Evolutionary conservation across 1,284 basidiomycete species (phyloP), one percentile per base, ranked within the genome.

Genomic region (Mycosarcoma mackinlayi): DNA sequence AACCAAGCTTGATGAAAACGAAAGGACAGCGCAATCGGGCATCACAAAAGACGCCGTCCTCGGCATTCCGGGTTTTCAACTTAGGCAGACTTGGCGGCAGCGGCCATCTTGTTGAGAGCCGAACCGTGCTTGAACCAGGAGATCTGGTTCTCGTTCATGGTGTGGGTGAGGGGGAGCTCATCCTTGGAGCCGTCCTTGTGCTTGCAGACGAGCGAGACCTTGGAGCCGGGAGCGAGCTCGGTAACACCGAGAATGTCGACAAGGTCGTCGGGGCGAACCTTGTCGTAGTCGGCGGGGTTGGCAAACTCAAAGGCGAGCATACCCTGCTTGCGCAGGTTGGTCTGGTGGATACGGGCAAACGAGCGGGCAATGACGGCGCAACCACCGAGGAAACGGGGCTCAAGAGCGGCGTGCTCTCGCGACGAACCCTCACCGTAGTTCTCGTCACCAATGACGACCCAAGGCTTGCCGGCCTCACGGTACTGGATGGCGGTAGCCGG

Each of bases 401-500:
- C 94, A 57, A 98, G 91, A 57, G 94, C 95, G 78, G 94, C 95
- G 86, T 96, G 94, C 85, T 98, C 94, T 85, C 94, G 92, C 63
- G 94, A 96, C 30, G 93, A 96, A 77, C 94, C 94, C 86, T 98
- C 95, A 83, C 95, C 94, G 85, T 97, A 97, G 89, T 98, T 98
- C 70, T 83, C 77, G 73, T 83, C 84, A 82, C 87, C 87, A 77
- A 96, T 88, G 77, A 97, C 93, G 65, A 97, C 92, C 95, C 95
- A 98, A 83, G 93, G 91, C 85, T 93, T 89, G 74, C 90, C 92
- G 62, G 88, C 82, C 83, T 94, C 92, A 73, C 94, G 92, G 88
- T 98, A 98, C 83, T 88, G 85, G 62, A 90, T 90, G 67, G 88
- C 95, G 61, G 89, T 89, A 82, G 90, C 87, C 19, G 95, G 95